Evolutionary conservation across 2,329 filamentous ascomycete species (phyloP).

Genomic region (Ophiostoma sp.): DNA sequence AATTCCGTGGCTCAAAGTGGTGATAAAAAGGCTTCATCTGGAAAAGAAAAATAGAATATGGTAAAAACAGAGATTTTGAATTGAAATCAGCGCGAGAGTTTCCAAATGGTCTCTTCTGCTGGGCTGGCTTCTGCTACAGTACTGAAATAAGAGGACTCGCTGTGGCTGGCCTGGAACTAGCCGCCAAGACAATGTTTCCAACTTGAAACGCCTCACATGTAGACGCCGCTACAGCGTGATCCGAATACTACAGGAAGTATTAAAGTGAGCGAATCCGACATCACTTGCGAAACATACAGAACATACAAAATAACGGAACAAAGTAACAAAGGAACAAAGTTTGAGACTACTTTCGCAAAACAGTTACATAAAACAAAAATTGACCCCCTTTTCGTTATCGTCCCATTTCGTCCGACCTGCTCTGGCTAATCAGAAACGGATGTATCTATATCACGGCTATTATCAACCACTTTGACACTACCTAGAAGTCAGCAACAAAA

Average conservation of each 20-base stretch:
- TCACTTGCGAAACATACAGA: no score
- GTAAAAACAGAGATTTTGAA: no score
- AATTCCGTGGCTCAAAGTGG: neutral
- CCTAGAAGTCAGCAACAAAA: neutral
- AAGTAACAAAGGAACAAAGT: neutral
- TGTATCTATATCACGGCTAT: neutral
- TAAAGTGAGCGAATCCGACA: no score
- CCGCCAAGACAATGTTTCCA: neutral
- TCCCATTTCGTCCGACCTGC: neutral
- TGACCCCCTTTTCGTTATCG: neutral
- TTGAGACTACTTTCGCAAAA: neutral
- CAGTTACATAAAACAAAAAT: neutral
- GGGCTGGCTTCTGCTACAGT: no score
- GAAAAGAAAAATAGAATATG: no score
- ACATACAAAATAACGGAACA: neutral
- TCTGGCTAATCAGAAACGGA: neutral
- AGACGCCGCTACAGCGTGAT: neutral
- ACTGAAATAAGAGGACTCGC: neutral
- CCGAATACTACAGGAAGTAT: neutral
- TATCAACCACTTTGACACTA: neutral
- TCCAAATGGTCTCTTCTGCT: neutral
- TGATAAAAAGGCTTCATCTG: neutral
- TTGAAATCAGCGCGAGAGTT: no score
- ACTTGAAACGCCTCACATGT: slow-evolving; percentile 12
- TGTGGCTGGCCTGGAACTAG: neutral